Percentiles rank a stretch among this genome's conserved stretches.
Evolutionary conservation across 805 yeast genomes (phyloP).

Genomic region (Monosporozyma solicola): DNA sequence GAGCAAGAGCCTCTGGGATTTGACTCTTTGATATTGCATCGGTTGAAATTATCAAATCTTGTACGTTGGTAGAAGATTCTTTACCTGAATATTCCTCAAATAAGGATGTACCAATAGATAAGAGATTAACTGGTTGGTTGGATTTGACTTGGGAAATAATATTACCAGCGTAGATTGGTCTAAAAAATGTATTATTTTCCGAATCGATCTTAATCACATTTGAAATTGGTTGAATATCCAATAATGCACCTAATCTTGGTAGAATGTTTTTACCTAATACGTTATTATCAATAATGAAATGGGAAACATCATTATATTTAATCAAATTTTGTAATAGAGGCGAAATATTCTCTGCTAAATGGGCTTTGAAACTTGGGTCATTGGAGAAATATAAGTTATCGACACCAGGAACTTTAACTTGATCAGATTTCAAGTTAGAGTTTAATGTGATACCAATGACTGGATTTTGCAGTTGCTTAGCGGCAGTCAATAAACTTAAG

Average conservation of each 20-base stretch:
- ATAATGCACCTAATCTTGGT: constrained; percentile 78
- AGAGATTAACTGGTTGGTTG: constrained; percentile 52
- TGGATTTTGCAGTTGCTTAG: constrained; percentile 64
- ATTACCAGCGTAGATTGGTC: constrained; percentile 96
- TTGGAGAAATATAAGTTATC: constrained; percentile 12
- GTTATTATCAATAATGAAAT: constrained; percentile 74
- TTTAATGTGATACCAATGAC: constrained; percentile 62
- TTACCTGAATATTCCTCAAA: constrained; percentile 46
- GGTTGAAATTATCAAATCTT: constrained; percentile 13
- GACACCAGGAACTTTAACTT: constrained; percentile 33
- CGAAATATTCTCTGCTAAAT: constrained; percentile 71
- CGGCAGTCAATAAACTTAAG: constrained; percentile 68
- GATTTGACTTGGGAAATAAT: constrained; percentile 76
- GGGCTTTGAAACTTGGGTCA: constrained; percentile 36
- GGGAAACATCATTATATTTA: constrained; percentile 33
- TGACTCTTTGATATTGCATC: not conserved
- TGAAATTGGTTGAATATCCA: constrained; percentile 81
- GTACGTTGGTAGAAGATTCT: constrained; percentile 37
- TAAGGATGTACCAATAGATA: constrained; percentile 81
- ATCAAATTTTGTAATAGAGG: constrained; percentile 48
- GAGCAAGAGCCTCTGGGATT: not conserved
- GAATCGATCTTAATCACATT: constrained; percentile 66
- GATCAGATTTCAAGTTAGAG: constrained; percentile 39
- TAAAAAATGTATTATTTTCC: constrained; percentile 57
- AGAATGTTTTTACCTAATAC: constrained; percentile 78